Evolutionary conservation across 768 basidiomycete species (phyloP).

Genomic region (Russula sp.): DNA sequence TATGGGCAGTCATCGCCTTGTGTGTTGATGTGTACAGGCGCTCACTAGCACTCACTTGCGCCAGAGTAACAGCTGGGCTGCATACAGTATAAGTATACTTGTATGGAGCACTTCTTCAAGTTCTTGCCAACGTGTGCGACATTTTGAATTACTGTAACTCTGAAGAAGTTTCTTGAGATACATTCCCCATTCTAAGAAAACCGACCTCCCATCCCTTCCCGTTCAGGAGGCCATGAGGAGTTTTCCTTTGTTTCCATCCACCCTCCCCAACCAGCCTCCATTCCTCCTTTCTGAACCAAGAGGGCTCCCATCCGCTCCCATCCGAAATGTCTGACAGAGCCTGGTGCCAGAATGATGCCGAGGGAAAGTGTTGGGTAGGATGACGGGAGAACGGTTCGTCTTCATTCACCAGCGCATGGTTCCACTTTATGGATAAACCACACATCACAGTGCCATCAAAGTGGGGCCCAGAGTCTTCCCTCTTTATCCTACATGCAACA

Average conservation of each 20-base stretch:
- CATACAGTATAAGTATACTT: too few relatives aligned
- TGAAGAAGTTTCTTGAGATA: background rate
- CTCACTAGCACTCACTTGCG: too few relatives aligned
- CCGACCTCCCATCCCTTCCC: background rate
- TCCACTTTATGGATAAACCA: too few relatives aligned
- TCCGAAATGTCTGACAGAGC: constrained; percentile 36
- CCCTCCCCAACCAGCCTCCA: constrained; percentile 54
- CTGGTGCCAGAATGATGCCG: constrained; percentile 46
- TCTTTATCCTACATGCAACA: too few relatives aligned
- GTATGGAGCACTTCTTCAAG: too few relatives aligned
- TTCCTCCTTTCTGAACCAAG: constrained; percentile 37
- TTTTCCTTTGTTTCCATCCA: constrained; percentile 67
- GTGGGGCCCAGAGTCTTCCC: too few relatives aligned
- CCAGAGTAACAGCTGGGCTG: too few relatives aligned
- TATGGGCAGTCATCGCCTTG: too few relatives aligned
- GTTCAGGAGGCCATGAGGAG: constrained; percentile 27
- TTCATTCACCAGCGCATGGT: background rate
- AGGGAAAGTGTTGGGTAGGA: constrained; percentile 72
- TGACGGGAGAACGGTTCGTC: constrained; percentile 72
- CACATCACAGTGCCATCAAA: too few relatives aligned
- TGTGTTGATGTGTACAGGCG: too few relatives aligned
- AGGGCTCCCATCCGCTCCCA: constrained; percentile 1
- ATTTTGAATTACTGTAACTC: too few relatives aligned
- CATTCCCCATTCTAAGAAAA: background rate
- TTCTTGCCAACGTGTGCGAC: too few relatives aligned